Percentiles rank a stretch among this genome's conserved stretches.
phyloP scores from a whole-genome alignment of 352 stramenopile species.

The Phytophthora constricta region DNA sequence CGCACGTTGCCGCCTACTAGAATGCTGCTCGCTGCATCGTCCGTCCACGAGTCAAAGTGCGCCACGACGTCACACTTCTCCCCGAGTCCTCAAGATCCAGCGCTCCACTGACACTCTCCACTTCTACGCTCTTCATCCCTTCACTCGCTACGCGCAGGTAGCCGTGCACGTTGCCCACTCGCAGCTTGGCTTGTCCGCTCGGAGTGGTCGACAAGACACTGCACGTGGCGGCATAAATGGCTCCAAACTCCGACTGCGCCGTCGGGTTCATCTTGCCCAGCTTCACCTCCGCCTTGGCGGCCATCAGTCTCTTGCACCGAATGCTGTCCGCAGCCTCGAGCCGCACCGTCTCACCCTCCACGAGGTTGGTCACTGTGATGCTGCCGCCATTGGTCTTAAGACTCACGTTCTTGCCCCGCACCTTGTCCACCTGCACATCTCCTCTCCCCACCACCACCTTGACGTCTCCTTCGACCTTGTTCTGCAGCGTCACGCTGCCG shows the following conservation, averaged over 20 bases:
- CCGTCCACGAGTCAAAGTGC: conserved; percentile 79
- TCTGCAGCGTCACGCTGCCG: conserved; percentile 50
- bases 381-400: conserved; percentile 71
- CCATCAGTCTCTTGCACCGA: conserved; percentile 74
- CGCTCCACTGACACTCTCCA: conserved; percentile 74
- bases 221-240: conserved; percentile 74
- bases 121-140: conserved; percentile 47
- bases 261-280: conserved; percentile 41
- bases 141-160: conserved; percentile 67
- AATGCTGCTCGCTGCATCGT: conserved; percentile 58
- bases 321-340: conserved; percentile 50
- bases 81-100: conserved; percentile 78
- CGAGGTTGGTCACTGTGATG: conserved; percentile 50
- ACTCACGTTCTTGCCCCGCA: conserved; percentile 60
- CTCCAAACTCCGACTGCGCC: conserved; percentile 54
- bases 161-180: conserved; percentile 74
- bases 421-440: conserved; percentile 66
- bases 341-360: conserved; percentile 65
- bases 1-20: conserved; percentile 65
- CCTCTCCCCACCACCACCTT: conserved; percentile 66
- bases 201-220: conserved; percentile 49
- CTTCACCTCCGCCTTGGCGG: conserved; percentile 56
- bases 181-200: conserved; percentile 33
- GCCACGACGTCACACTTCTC: conserved; percentile 53
- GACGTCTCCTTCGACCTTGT: conserved; percentile 82